These are phyloP conservation scores for Xylariomycetidae sp. DNA, from an alignment of 2,329 filamentous ascomycete genomes.

Conservation along the genomic window DNA sequence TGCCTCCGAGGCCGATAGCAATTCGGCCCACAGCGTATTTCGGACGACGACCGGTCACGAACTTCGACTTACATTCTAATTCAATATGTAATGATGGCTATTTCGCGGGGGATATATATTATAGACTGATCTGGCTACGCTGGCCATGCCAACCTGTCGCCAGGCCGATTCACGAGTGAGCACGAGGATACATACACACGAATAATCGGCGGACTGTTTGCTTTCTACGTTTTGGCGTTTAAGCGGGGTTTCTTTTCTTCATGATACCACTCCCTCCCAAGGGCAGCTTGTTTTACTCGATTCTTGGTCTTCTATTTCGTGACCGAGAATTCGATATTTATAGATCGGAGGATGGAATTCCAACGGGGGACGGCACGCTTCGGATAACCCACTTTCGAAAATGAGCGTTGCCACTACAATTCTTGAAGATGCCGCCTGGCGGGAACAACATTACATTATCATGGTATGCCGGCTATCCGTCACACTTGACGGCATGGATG, in stretches of 20 bases:
- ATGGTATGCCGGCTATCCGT: too few relatives aligned
- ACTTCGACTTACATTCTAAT: conserved; percentile 44
- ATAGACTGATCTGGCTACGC: too few relatives aligned
- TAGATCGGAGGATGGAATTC: conserved; percentile 15
- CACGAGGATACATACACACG: conserved; percentile 8
- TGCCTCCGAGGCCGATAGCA: conserved; percentile 32
- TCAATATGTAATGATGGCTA: conserved; percentile 9
- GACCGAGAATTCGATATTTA: too few relatives aligned
- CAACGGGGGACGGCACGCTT: neutral
- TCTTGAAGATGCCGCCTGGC: conserved; percentile 1
- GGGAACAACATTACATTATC: neutral
- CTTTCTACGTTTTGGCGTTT: too few relatives aligned
- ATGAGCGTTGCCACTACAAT: conserved; percentile 9
- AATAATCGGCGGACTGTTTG: conserved; percentile 16
- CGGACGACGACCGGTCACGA: conserved; percentile 33
- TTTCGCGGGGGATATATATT: conserved; percentile 1
- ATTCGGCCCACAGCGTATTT: conserved; percentile 26
- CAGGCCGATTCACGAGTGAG: conserved; percentile 4
- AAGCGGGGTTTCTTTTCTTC: conserved; percentile 18
- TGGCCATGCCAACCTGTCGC: too few relatives aligned
- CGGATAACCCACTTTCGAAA: conserved; percentile 6
- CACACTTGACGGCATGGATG: too few relatives aligned
- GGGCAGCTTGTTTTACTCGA: conserved; percentile 17
- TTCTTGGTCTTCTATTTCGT: too few relatives aligned
- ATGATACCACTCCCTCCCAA: conserved; percentile 26